Evolutionary conservation across 106 monocot genomes (phyloP).

Genomic region (Gastrodia elata): DNA sequence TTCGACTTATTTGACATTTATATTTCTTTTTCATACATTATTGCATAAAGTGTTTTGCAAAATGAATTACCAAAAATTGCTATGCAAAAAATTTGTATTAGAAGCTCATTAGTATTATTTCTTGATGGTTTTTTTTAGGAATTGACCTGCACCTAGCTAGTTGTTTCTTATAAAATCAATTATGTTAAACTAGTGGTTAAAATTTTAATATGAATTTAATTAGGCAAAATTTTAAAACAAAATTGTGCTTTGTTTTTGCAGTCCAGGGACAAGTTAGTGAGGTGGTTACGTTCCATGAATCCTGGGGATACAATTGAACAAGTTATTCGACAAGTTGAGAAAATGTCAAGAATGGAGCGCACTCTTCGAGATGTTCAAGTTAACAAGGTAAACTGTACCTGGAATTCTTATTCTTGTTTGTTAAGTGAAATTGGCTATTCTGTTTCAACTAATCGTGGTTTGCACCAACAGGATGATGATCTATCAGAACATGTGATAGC

Average conservation of each 20-base stretch:
- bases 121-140: neutral
- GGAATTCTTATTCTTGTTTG: neutral
- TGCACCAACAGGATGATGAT: conserved; percentile 50
- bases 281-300: conserved; percentile 39
- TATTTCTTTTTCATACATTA: neutral
- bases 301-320: conserved; percentile 81
- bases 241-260: conserved; percentile 16
- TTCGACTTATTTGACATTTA: neutral
- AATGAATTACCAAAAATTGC: neutral
- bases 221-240: neutral
- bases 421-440: neutral
- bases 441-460: conserved; percentile 7
- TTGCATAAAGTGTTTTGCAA: neutral
- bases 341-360: conserved; percentile 63
- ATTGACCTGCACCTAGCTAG: neutral
- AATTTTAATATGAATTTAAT: neutral
- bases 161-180: neutral
- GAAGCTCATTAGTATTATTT: neutral
- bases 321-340: conserved; percentile 76
- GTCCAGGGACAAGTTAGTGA: conserved; percentile 76
- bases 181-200: neutral
- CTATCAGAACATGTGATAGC: conserved; percentile 11
- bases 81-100: neutral
- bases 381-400: conserved; percentile 39
- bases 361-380: conserved; percentile 40